Evolutionary conservation across 805 yeast species (phyloP).

Genomic region (Candida vaughaniae): DNA sequence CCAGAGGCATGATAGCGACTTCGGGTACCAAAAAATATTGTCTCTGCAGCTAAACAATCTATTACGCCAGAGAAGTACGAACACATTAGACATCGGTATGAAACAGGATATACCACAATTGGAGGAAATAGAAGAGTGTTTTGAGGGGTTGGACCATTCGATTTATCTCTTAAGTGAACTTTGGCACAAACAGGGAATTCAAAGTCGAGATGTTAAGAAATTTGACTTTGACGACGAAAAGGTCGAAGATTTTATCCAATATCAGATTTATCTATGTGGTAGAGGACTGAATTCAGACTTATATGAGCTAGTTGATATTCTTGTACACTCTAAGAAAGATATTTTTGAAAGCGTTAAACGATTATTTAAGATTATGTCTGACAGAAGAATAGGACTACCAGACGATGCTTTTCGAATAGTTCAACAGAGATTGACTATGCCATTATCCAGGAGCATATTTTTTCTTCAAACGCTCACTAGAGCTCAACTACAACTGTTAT

Average conservation of each 20-base stretch:
- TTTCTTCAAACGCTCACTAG: constrained; percentile 13
- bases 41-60: constrained; percentile 5
- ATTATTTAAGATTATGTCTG: constrained; percentile 3
- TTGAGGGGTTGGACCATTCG: constrained; percentile 6
- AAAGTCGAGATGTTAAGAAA: not conserved
- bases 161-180: constrained; percentile 9
- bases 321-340: not conserved
- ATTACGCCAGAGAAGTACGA: not conserved
- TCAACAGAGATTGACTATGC: constrained; percentile 11
- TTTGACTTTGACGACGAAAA: not conserved
- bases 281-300: not conserved
- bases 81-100: constrained; percentile 5
- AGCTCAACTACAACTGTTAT: constrained; percentile 17
- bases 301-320: not conserved
- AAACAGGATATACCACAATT: not conserved
- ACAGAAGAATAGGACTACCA: not conserved
- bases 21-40: constrained; percentile 10
- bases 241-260: constrained; percentile 4
- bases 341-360: not conserved
- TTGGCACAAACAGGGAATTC: not conserved
- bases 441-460: constrained; percentile 38
- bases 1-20: constrained; percentile 3
- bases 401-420: not conserved
- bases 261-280: not conserved
- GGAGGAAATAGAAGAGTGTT: not conserved